Conservation (phyloP, 768 basidiomycete species). For the Hygrocybe coccinea region DNA sequence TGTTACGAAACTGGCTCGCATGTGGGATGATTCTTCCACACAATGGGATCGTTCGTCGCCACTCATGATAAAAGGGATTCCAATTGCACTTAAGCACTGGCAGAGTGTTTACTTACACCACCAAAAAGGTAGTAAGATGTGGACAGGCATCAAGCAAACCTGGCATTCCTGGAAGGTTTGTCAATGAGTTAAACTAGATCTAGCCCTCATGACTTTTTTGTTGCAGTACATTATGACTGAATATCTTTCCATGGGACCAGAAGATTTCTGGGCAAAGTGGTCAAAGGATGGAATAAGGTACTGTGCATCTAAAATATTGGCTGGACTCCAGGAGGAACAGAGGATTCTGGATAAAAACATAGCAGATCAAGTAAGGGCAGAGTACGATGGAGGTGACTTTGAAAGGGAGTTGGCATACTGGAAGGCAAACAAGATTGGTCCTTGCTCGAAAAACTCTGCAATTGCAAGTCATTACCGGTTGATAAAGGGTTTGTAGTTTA, state of each 20-base stretch:
- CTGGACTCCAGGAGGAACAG: background rate
- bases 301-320: background rate
- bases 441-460: background rate
- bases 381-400: background rate
- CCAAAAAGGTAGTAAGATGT: background rate
- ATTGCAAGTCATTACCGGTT: no score
- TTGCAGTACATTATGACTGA: background rate
- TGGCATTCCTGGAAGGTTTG: conserved; percentile 1
- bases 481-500: no score
- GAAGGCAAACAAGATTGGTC: background rate
- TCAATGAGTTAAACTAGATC: background rate
- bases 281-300: no score
- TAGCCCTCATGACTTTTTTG: background rate
- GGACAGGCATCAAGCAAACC: background rate
- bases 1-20: background rate
- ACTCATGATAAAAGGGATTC: background rate
- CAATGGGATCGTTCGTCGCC: background rate
- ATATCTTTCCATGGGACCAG: background rate
- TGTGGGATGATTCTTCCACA: background rate
- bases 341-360: background rate
- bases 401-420: no score
- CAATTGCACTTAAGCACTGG: background rate
- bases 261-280: no score
- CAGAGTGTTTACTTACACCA: background rate
- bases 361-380: background rate